Base-by-base conservation (phyloP, 1,284 basidiomycete species). In the Albatrellus sp. region DNA sequence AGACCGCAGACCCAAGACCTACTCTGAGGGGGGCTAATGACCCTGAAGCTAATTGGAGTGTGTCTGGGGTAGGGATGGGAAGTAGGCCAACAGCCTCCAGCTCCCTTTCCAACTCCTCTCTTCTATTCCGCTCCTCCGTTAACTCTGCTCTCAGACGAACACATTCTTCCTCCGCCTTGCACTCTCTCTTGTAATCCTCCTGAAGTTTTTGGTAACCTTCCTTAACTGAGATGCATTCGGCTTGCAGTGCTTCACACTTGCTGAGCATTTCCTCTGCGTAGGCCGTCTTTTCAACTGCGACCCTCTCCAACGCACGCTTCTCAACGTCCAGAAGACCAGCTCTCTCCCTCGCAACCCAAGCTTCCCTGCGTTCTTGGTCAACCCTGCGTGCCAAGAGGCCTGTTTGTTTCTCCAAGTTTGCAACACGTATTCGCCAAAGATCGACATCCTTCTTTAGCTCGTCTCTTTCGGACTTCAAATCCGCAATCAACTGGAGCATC, bases 381-480 rank as follows among this genome's bases (percentile, higher is more conserved):
- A 89, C 68, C 10, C 81, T 67, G 49, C 73, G 74, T 12, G 72
- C 69, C 17, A 86, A 64, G 14, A 77, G 58, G 34, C 61, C 60
- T 16, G 73, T 61, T 50, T 80, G 79, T 47, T 70, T 75, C 51
- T 87, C 80, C 49, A 81, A 66, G 55, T 84, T 79, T 13, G 65
- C 67, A 32, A 86, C 77, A 24, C 84, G 72, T 28, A 64, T 71
- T 46, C 80, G 69, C 81, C 83, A 87, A 0, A 79, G 82, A 51
- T 83, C 78, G 0, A 84, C 74, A 57, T 88, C 85, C 41, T 70
- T 69, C 60, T 80, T 85, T 43, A 89, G 66, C 51, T 86, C 82
- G 54, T 89, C 85, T 14, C 86, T 69, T 56, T 89, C 85, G 0
- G 74, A 68, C 55, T 85, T 87, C 51, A 89, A 68, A 57, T 89